phyloP scores from a whole-genome alignment of 1,139 yeast species.

The Torulaspora pretoriensis region DNA sequence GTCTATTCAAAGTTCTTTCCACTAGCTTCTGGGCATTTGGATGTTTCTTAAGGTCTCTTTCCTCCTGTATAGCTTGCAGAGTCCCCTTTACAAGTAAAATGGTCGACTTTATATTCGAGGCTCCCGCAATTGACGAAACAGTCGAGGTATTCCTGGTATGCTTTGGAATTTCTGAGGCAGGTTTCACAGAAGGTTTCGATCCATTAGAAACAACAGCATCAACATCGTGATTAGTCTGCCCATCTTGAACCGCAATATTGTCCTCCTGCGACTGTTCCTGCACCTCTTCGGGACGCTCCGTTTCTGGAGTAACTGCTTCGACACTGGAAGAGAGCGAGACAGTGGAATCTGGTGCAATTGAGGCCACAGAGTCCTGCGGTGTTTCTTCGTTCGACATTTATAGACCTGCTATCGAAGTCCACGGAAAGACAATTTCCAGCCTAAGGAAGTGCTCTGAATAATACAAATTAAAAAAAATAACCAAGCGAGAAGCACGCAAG shows the following conservation, averaged over 20 bases:
- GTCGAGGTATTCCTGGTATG: conserved; percentile 21
- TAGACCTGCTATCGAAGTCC: conserved; percentile 1
- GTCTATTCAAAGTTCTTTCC: conserved; percentile 27
- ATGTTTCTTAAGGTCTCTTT: conserved; percentile 33
- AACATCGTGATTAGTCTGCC: background rate
- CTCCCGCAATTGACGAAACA: conserved; percentile 16
- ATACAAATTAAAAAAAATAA: background rate
- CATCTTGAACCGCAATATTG: conserved; percentile 6
- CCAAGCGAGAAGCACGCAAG: background rate
- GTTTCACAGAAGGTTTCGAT: background rate
- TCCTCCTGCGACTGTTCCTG: conserved; percentile 22
- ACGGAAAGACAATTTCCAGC: background rate
- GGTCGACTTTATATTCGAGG: conserved; percentile 30
- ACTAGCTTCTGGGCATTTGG: conserved; percentile 28
- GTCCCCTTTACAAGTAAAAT: conserved; percentile 30
- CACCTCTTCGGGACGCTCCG: background rate
- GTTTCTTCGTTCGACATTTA: conserved; percentile 14
- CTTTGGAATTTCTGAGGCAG: conserved; percentile 1
- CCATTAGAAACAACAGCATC: background rate
- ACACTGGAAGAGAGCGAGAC: conserved; percentile 10
- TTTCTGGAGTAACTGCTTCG: background rate
- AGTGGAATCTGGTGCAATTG: conserved; percentile 15
- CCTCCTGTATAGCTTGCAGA: conserved; percentile 27
- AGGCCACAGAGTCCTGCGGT: conserved; percentile 16
- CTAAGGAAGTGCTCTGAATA: background rate